These are phyloP conservation scores for Fistulinella cinereoalba DNA, from an alignment of 1,284 basidiomycete species.

Conservation along the genomic window DNA sequence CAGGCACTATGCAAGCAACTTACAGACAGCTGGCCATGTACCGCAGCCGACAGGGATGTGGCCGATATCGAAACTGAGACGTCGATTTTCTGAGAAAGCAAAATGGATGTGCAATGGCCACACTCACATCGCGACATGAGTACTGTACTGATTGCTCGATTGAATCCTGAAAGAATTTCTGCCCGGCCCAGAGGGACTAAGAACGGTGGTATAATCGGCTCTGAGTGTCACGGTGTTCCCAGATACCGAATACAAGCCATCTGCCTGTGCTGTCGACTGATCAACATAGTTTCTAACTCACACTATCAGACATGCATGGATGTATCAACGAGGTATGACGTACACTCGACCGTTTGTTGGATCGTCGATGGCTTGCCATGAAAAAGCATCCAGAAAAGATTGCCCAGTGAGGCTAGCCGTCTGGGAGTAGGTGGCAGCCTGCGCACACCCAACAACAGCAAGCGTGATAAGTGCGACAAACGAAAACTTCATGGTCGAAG, in stretches of 20 bases:
- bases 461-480: conserved; percentile 12
- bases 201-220: conserved; percentile 33
- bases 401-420: conserved; percentile 40
- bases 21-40: conserved; percentile 40
- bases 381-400: conserved; percentile 42
- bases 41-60: conserved; percentile 42
- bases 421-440: conserved; percentile 36
- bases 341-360: conserved; percentile 50
- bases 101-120: no score
- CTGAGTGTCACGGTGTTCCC: conserved; percentile 43
- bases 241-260: conserved; percentile 48
- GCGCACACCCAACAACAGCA: background rate
- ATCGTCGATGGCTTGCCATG: conserved; percentile 42
- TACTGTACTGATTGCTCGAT: conserved; percentile 32
- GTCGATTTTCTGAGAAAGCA: no score
- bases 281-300: conserved; percentile 39
- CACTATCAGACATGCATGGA: background rate
- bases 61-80: conserved; percentile 33
- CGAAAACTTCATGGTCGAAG: conserved; percentile 8
- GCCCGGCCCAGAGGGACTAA: conserved; percentile 33
- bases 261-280: conserved; percentile 38
- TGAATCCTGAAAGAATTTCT: conserved; percentile 37
- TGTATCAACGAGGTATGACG: conserved; percentile 5
- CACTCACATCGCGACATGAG: conserved; percentile 38
- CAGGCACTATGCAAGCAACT: conserved; percentile 2